Evolutionary conservation across 148 eudicot species (phyloP), one percentile per base, ranked within the genome.

Genomic region (Fagopyrum tataricum): DNA sequence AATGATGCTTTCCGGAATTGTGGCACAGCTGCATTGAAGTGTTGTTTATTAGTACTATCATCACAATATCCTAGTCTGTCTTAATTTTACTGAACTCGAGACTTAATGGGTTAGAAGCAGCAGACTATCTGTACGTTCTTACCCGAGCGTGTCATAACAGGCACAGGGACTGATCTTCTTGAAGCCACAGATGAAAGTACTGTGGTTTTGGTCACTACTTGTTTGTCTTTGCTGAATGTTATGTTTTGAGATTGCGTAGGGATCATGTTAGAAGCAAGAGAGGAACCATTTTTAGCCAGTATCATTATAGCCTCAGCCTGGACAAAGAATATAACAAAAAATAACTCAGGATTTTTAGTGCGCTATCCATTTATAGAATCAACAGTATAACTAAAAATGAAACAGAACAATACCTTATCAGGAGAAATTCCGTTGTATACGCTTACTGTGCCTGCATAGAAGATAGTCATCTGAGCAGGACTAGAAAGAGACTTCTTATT

Each of bases 401-500:
- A 41, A 26, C 31, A 26, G 31, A 26, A 26, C 2, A 26, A 75
- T 64, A 85, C 91, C 91, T 85, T 87, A 75, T 87, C 91, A 43
- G 88, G 88, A 23, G 88, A 78, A 69, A 87, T 72, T 71, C 78
- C 82, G 66, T 83, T 76, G 39, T 73, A 87, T 67, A 87, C 91
- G 48, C 67, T 78, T 73, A 87, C 91, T 4, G 72, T 79, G 26
- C 91, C 91, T 31, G 51, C 85, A 55, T 85, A 87, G 77, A 87
- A 87, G 72, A 87, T 85, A 74, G 91, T 87, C 73, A 87, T 58
- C 48, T 83, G 88, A 73, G 84, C 79, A 77, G 83, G 84, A 82
- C 44, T 70, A 6, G 21, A 52, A 59, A 82, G 67, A 26, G 31
- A 26, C 31, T 26, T 26, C 31, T 26, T 26, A 26, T 26, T 26